phyloP scores from a whole-genome alignment of 2,329 filamentous ascomycete species.

The Purpureocillium lavendulum region DNA sequence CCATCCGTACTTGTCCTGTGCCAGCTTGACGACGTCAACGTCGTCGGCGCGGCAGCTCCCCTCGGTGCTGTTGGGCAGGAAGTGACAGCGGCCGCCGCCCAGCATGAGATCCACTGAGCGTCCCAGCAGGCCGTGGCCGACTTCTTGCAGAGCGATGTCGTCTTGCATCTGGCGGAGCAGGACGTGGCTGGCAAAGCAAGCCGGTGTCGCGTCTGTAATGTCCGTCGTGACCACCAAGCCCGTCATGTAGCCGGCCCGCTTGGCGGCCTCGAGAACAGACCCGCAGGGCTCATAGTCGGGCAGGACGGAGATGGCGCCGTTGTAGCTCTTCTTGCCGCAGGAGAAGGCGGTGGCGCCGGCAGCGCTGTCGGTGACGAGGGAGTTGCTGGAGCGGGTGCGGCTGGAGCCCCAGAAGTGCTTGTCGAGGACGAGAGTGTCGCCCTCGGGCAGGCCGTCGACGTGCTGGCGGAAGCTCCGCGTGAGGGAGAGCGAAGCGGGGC shows the following conservation, averaged over 20 bases:
- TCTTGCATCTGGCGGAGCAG: constrained; percentile 75
- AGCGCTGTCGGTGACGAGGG: constrained; percentile 87
- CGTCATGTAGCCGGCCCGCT: constrained; percentile 83
- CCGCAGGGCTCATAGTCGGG: constrained; percentile 83
- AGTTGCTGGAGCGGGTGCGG: constrained; percentile 75
- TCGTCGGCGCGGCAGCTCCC: constrained; percentile 78
- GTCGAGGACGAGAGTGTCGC: constrained; percentile 73
- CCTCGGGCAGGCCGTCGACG: constrained; percentile 60
- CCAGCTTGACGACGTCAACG: constrained; percentile 65
- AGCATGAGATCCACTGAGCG: constrained; percentile 86
- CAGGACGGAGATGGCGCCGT: constrained; percentile 85
- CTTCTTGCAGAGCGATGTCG: constrained; percentile 83
- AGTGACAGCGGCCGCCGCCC: constrained; percentile 88
- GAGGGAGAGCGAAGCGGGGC: constrained; percentile 79
- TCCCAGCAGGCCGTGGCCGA: constrained; percentile 80
- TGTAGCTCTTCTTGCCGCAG: constrained; percentile 90
- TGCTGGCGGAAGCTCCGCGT: constrained; percentile 82
- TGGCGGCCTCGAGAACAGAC: constrained; percentile 87
- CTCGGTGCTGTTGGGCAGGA: constrained; percentile 70
- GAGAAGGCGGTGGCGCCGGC: constrained; percentile 97
- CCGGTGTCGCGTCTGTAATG: constrained; percentile 91
- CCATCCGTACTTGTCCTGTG: constrained; percentile 69
- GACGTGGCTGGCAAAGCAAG: constrained; percentile 88
- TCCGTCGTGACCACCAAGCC: constrained; percentile 92
- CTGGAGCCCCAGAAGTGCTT: constrained; percentile 85